Evolutionary conservation across 2,329 filamentous ascomycete genomes (phyloP).

Genomic region (Colletotrichum sublineola): DNA sequence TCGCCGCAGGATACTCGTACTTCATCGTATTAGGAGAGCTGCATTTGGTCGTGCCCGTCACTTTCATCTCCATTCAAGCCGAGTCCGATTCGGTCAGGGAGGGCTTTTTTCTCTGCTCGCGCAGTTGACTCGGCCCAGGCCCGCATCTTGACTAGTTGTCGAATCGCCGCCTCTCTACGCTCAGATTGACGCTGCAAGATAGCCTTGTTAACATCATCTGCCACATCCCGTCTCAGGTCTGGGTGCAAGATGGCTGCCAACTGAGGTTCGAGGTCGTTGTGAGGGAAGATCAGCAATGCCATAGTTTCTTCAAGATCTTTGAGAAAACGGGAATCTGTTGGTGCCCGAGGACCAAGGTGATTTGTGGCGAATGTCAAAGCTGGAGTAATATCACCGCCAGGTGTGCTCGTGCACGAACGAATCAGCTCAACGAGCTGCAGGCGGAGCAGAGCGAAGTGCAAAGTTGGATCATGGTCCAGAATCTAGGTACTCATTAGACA

Average conservation of each 20-base stretch:
- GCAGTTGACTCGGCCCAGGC: conserved; percentile 85
- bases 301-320: conserved; percentile 93
- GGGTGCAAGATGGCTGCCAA: conserved; percentile 84
- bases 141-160: conserved; percentile 83
- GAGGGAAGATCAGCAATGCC: conserved; percentile 88
- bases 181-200: conserved; percentile 81
- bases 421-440: conserved; percentile 96
- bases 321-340: conserved; percentile 84
- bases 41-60: conserved; percentile 38
- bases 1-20: neutral
- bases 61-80: conserved; percentile 51
- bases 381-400: conserved; percentile 79
- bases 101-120: conserved; percentile 55
- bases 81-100: conserved; percentile 57
- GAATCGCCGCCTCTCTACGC: conserved; percentile 83
- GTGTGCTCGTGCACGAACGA: conserved; percentile 75
- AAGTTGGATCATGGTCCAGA: conserved; percentile 81
- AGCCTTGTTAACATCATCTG: conserved; percentile 88
- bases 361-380: conserved; percentile 90
- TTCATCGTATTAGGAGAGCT: conserved; percentile 35
- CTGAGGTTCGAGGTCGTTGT: conserved; percentile 82
- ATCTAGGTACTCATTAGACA: conserved; percentile 72
- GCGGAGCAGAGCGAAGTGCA: conserved; percentile 91
- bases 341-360: conserved; percentile 88
- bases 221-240: conserved; percentile 84